These are phyloP conservation scores for Ambrosia hybrid DNA, from an alignment of 140 eudicot species.

Conservation along the genomic window DNA sequence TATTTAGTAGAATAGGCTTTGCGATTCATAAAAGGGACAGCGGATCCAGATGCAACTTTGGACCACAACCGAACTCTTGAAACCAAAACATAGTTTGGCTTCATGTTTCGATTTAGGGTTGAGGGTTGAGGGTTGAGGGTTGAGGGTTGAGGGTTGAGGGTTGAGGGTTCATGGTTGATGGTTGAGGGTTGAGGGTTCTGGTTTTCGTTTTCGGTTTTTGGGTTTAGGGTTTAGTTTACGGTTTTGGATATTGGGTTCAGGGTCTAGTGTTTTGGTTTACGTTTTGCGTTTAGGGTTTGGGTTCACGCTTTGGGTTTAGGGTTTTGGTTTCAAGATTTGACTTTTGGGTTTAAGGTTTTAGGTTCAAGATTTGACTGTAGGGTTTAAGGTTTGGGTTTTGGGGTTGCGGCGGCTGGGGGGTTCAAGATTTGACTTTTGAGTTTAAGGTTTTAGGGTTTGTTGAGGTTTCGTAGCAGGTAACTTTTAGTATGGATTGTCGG, in stretches of 20 bases:
- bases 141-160: too few species aligned
- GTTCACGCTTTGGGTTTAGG: background rate
- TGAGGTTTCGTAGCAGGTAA: background rate
- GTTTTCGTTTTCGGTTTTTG: background rate
- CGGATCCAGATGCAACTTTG: background rate
- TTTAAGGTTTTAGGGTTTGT: background rate
- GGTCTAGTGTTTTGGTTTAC: background rate
- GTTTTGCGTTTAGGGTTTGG: background rate
- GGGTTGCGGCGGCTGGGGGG: background rate
- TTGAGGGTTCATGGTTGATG: background rate
- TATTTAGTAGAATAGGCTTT: too few species aligned
- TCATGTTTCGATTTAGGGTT: too few species aligned
- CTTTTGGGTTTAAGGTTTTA: background rate
- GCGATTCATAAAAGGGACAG: too few species aligned
- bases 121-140: too few species aligned
- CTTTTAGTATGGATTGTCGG: background rate
- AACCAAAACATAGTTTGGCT: too few species aligned
- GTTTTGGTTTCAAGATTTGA: background rate
- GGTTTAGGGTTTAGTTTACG: background rate
- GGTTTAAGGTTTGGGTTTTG: background rate
- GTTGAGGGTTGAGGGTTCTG: too few species aligned
- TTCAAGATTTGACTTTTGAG: background rate
- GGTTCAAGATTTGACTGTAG: background rate
- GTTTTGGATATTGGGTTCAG: background rate
- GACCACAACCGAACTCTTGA: background rate